Conservation (phyloP, 306 rosid genomes). For the Lupinus albus region DNA sequence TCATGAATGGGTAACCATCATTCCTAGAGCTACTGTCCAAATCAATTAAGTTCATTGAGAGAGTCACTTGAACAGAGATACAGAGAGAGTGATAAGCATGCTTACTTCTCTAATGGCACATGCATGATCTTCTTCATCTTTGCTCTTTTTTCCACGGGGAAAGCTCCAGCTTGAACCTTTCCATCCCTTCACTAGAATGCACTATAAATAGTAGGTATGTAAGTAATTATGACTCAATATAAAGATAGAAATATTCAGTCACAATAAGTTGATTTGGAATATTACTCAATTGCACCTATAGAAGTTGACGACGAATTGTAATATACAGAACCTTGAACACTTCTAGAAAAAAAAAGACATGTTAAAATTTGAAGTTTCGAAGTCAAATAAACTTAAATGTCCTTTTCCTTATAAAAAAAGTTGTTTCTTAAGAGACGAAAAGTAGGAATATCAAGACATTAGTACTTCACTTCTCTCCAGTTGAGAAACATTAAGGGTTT, state of each 20-base stretch:
- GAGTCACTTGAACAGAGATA: constrained; percentile 14
- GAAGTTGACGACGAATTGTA: not conserved
- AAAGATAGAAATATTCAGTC: constrained; percentile 26
- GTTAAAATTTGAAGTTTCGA: constrained; percentile 6
- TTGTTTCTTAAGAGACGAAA: constrained; percentile 1
- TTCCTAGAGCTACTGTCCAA: constrained; percentile 27
- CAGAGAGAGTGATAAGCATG: constrained; percentile 16
- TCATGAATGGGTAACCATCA: constrained; percentile 7
- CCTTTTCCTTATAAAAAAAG: not conserved
- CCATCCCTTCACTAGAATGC: constrained; percentile 98
- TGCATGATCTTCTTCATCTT: constrained; percentile 97
- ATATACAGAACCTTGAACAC: constrained; percentile 13
- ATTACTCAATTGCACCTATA: not conserved
- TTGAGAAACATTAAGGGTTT: not conserved
- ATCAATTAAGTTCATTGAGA: constrained; percentile 12
- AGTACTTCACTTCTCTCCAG: constrained; percentile 1
- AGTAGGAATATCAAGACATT: not conserved
- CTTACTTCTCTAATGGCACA: constrained; percentile 96
- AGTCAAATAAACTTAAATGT: constrained; percentile 1
- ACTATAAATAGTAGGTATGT: constrained; percentile 55
- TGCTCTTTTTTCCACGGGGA: constrained; percentile 96
- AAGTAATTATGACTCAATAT: constrained; percentile 32
- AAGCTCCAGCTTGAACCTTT: constrained; percentile 99
- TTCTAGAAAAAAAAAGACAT: not conserved
- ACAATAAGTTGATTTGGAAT: not conserved